Percentiles rank a stretch among this genome's conserved stretches.
These are phyloP conservation scores for Cladophialophora yegresii DNA, from an alignment of 2,329 filamentous ascomycete genomes.

Conservation along the genomic window DNA sequence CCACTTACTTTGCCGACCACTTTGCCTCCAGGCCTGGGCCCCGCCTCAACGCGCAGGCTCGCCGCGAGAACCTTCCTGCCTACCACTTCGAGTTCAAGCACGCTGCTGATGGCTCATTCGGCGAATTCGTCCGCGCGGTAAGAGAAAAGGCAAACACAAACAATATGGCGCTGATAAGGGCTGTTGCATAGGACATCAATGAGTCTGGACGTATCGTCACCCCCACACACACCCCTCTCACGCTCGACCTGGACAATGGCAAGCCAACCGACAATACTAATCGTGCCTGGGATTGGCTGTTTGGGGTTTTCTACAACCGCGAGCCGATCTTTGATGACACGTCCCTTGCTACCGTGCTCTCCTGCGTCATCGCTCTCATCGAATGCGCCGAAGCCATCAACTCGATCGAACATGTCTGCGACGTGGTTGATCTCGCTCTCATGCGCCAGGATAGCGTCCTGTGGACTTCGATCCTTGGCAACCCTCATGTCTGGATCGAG, in stretches of 20 bases:
- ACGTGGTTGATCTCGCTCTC: conserved; percentile 52
- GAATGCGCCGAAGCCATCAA: conserved; percentile 52
- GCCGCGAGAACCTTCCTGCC: conserved; percentile 34
- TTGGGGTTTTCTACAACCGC: conserved; percentile 52
- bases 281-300: conserved; percentile 47
- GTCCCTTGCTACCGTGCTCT: conserved; percentile 45
- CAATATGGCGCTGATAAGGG: conserved; percentile 10
- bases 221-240: conserved; percentile 26
- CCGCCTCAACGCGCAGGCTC: conserved; percentile 38
- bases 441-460: conserved; percentile 51
- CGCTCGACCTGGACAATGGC: conserved; percentile 43
- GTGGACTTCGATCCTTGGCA: conserved; percentile 48
- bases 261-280: conserved; percentile 29
- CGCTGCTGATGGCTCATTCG: conserved; percentile 5
- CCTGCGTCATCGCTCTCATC: conserved; percentile 46
- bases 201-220: conserved; percentile 38
- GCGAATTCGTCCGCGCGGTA: conserved; percentile 32
- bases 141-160: conserved; percentile 6
- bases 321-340: conserved; percentile 46
- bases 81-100: conserved; percentile 36
- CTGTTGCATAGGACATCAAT: conserved; percentile 41
- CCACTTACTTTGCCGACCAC: conserved; percentile 33
- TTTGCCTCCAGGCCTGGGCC: conserved; percentile 37
- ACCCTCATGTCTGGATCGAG: conserved; percentile 51
- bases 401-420: conserved; percentile 47